Base-by-base conservation (phyloP, 495 filamentous ascomycete genomes). In the Aspergillus avenaceus region DNA sequence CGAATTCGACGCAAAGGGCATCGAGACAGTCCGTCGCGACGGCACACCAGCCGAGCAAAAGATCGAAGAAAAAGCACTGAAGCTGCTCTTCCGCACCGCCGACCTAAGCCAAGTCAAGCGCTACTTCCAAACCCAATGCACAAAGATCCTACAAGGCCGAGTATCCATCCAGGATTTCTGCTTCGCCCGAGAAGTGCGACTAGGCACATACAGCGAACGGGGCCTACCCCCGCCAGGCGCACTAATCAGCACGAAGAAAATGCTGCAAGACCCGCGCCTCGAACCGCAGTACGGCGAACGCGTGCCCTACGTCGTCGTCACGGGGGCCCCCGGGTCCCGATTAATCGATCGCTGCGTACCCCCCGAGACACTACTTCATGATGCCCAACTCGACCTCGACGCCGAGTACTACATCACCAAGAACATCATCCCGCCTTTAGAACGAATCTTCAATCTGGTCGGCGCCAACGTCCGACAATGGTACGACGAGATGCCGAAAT, bases 401-500 rank as follows among this genome's bases (percentile, higher is more conserved):
- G 81, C 91, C 0, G 91, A 96, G 58, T 98, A 98, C 67, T 98
- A 98, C 67, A 97, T 97, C 56, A 79, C 79, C 7, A 97, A 96
- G 73, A 97, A 96, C 59, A 60, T 98, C 21, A 93, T 98, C 42
- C 95, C 95, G 16, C 93, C 93, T 3, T 77, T 98, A 3, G 93
- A 95, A 67, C 82, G 93, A 12, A 97, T 98, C 45, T 97, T 98
- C 76, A 96, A 95, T 63, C 83, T 98, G 11, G 90, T 97, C 22
- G 93, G 93, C 25, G 93, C 91, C 16, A 95, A 95, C 65, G 87
- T 97, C 11, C 76, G 87, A 13, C 76, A 81, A 47, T 98, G 93
- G 93, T 97, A 91, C 53, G 91, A 96, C 46, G 90, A 96, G 66
- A 95, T 96, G 90, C 93, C 93, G 19, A 96, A 95, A 64, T 76